These are phyloP conservation scores for Nigrospora oryzae DNA, from an alignment of 2,329 filamentous ascomycete species.

Conservation along the genomic window DNA sequence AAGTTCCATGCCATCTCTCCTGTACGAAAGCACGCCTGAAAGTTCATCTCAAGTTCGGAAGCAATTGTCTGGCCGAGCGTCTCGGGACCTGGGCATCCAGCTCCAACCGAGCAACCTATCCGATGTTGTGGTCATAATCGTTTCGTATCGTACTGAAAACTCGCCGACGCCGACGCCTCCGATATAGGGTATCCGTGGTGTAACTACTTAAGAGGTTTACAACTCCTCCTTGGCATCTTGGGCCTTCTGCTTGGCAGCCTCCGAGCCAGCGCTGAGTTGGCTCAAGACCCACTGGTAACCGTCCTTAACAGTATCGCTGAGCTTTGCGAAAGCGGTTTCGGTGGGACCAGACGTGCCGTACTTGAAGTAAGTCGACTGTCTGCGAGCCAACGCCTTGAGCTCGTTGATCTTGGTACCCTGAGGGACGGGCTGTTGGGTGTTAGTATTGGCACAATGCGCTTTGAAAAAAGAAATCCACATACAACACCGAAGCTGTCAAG, in stretches of 20 bases:
- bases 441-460: conserved; percentile 12
- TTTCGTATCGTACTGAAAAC: too few relatives aligned
- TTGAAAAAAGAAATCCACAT: conserved; percentile 13
- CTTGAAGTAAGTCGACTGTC: conserved; percentile 67
- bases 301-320: conserved; percentile 39
- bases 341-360: conserved; percentile 63
- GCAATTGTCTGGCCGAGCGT: too few relatives aligned
- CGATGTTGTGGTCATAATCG: too few relatives aligned
- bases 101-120: too few relatives aligned
- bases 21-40: too few relatives aligned
- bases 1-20: too few relatives aligned
- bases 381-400: conserved; percentile 61
- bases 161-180: too few relatives aligned
- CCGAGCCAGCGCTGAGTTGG: conserved; percentile 39
- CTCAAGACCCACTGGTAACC: conserved; percentile 42
- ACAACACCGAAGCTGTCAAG: conserved; percentile 70
- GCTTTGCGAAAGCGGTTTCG: conserved; percentile 57
- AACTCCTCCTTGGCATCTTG: conserved; percentile 39
- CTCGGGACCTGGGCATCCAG: too few relatives aligned
- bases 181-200: too few relatives aligned
- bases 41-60: too few relatives aligned
- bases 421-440: conserved; percentile 36
- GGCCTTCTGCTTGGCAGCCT: conserved; percentile 40
- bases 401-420: conserved; percentile 63
- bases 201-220: conserved; percentile 18